A percentile compares a stretch with the other conserved stretches of the same genome.
Evolutionary conservation across 805 yeast species (phyloP).

Genomic region (Jamesozyma hellenica): DNA sequence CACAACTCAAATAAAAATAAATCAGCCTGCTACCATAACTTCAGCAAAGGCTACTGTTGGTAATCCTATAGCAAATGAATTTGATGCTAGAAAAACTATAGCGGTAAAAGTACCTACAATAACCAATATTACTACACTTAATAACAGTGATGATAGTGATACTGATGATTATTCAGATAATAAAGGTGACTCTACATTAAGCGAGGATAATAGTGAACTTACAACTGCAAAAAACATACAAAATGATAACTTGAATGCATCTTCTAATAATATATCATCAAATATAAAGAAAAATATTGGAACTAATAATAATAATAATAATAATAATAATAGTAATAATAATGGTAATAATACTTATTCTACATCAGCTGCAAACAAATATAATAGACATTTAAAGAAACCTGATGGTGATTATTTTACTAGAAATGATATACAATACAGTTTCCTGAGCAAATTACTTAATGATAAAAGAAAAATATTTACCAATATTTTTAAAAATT

Average conservation of each 20-base stretch:
- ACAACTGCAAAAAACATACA: slow-evolving; percentile 15
- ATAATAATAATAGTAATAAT: neutral
- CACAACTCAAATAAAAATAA: neutral
- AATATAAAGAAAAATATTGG: too few relatives aligned
- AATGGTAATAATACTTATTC: slow-evolving; percentile 23
- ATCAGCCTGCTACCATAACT: neutral
- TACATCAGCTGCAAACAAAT: slow-evolving; percentile 4
- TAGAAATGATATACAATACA: slow-evolving; percentile 80
- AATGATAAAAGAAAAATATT: slow-evolving; percentile 56
- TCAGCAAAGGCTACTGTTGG: too few relatives aligned
- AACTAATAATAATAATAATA: too few relatives aligned
- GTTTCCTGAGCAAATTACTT: slow-evolving; percentile 57
- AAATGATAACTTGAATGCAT: neutral
- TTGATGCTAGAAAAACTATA: too few relatives aligned
- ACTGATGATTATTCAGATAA: neutral
- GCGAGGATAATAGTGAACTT: slow-evolving; percentile 11
- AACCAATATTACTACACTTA: neutral
- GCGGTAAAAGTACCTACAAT: neutral
- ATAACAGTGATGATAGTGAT: slow-evolving; percentile 6
- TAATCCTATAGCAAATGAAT: too few relatives aligned
- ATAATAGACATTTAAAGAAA: slow-evolving; percentile 59
- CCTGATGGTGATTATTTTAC: slow-evolving; percentile 88
- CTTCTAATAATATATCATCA: too few relatives aligned
- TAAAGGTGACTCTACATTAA: slow-evolving; percentile 15
- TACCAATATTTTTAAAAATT: slow-evolving; percentile 46